phyloP scores from a whole-genome alignment of 257 asterid species.

The Salvia rosmarinus region DNA sequence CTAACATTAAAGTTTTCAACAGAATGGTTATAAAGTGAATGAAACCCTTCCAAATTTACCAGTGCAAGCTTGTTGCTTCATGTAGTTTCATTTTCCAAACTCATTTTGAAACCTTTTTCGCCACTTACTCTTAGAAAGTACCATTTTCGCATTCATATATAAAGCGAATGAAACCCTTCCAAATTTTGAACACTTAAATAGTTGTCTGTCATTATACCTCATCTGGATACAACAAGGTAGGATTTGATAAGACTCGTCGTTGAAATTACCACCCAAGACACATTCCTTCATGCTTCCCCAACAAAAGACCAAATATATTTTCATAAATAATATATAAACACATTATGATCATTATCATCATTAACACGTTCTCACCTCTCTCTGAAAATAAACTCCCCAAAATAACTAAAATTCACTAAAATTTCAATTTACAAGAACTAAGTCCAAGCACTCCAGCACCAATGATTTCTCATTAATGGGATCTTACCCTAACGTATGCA shows the following conservation, averaged over 20 bases:
- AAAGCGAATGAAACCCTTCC: too few species aligned
- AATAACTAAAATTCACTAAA: not conserved
- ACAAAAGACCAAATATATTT: not conserved
- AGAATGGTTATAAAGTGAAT: conserved; percentile 9
- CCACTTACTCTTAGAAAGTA: not conserved
- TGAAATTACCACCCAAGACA: not conserved
- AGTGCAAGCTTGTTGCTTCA: not conserved
- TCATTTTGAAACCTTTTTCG: not conserved
- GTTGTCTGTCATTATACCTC: not conserved
- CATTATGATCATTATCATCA: conserved; percentile 18
- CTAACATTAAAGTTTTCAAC: not conserved
- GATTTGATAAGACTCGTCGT: not conserved
- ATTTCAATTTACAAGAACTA: conserved; percentile 2
- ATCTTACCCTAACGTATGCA: not conserved
- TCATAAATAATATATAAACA: not conserved
- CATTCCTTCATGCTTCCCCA: not conserved
- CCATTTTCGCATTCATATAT: not conserved
- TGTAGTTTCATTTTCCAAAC: conserved; percentile 2
- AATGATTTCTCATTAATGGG: conserved; percentile 17
- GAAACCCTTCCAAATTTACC: conserved; percentile 6
- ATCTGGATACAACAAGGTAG: not conserved
- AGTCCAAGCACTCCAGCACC: conserved; percentile 8
- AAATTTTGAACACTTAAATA: not conserved
- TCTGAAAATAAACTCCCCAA: not conserved
- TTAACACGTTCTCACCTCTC: not conserved